Percentiles rank a stretch among this genome's conserved stretches.
phyloP scores from a whole-genome alignment of 2,329 filamentous ascomycete species.

The Nectriaceae sp. region DNA sequence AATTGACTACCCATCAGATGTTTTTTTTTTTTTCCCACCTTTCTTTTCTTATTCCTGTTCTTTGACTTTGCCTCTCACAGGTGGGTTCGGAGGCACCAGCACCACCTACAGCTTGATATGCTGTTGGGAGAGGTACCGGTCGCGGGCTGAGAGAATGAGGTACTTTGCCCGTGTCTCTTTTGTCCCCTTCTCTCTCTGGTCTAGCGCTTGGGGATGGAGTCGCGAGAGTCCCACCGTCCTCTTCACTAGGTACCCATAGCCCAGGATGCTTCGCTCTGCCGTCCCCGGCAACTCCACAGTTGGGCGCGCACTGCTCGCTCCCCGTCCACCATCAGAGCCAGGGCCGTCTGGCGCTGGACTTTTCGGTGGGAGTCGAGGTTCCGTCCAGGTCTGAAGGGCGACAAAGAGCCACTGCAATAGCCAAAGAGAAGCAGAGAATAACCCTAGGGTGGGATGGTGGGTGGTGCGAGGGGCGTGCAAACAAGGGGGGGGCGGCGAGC shows the following conservation, averaged over 20 bases:
- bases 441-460: conserved; percentile 20
- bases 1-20: not conserved
- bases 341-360: conserved; percentile 26
- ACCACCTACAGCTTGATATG: too few relatives aligned
- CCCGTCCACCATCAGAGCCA: conserved; percentile 24
- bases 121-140: not conserved
- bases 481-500: conserved; percentile 22
- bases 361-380: conserved; percentile 25
- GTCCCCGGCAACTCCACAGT: conserved; percentile 20
- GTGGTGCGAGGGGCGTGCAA: conserved; percentile 28
- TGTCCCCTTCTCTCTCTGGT: conserved; percentile 7
- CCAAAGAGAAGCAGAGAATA: conserved; percentile 18
- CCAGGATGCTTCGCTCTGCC: conserved; percentile 16
- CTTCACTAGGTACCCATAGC: not conserved
- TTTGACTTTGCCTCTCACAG: not conserved
- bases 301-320: conserved; percentile 29
- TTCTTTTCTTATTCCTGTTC: not conserved
- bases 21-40: not conserved
- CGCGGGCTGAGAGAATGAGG: not conserved
- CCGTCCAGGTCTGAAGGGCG: conserved; percentile 17
- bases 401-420: conserved; percentile 5
- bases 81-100: not conserved
- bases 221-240: conserved; percentile 2
- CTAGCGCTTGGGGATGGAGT: conserved; percentile 10
- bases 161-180: not conserved